Evolutionary conservation across 2,329 filamentous ascomycete species (phyloP).

Genomic region (Penicillium sp.): DNA sequence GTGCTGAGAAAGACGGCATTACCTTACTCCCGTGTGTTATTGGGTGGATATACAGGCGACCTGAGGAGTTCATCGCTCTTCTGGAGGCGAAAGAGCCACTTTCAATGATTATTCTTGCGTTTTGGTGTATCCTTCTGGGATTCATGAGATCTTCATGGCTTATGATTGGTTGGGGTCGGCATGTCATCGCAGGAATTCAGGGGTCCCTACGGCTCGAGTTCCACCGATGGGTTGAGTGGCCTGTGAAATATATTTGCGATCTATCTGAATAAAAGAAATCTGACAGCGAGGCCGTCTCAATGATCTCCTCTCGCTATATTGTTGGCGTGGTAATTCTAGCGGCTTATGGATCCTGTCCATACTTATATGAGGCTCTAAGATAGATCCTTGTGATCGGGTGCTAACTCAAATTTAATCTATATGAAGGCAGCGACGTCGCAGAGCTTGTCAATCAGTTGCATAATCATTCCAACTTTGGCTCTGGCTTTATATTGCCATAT

Average conservation of each 20-base stretch:
- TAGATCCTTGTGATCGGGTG: too few relatives aligned
- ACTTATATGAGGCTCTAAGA: too few relatives aligned
- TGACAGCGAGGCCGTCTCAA: too few relatives aligned
- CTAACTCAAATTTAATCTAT: too few relatives aligned
- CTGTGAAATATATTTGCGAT: conserved; percentile 9
- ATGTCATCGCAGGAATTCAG: conserved; percentile 33
- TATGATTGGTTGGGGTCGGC: conserved; percentile 34
- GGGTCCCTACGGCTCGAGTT: conserved; percentile 19
- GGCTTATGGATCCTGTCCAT: too few relatives aligned
- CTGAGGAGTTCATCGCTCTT: conserved; percentile 20
- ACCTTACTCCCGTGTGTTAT: conserved; percentile 27
- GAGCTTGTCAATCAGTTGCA: too few relatives aligned
- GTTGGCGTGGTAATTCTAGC: too few relatives aligned
- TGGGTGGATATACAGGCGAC: conserved; percentile 34
- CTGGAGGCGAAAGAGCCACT: conserved; percentile 30
- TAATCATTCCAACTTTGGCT: too few relatives aligned
- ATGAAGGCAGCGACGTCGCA: too few relatives aligned
- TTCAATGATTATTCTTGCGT: conserved; percentile 29
- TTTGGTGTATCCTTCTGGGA: conserved; percentile 34
- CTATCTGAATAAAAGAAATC: neutral
- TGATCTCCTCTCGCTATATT: too few relatives aligned
- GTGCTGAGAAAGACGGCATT: conserved; percentile 10
- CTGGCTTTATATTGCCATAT: too few relatives aligned
- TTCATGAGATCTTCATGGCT: conserved; percentile 36
- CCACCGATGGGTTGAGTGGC: conserved; percentile 31